These are phyloP conservation scores for Pichia sp. DNA, from an alignment of 1,139 yeast genomes.

Conservation along the genomic window DNA sequence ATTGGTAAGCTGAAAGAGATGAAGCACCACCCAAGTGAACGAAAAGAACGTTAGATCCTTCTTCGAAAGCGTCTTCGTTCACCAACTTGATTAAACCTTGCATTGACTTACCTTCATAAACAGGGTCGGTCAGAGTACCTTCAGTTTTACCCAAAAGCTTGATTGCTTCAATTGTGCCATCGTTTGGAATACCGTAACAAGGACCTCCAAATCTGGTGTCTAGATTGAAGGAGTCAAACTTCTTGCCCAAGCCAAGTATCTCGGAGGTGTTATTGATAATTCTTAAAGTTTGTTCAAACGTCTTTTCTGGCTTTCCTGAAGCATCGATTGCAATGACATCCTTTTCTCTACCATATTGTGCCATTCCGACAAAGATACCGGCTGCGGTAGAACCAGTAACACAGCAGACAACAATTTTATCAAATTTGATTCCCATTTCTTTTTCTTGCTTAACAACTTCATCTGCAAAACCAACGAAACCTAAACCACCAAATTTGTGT, in stretches of 20 bases:
- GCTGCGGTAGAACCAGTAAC: conserved; percentile 35
- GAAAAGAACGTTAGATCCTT: conserved; percentile 30
- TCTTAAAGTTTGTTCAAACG: conserved; percentile 32
- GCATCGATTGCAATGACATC: conserved; percentile 35
- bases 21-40: conserved; percentile 34
- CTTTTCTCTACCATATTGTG: conserved; percentile 32
- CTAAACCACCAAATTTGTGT: conserved; percentile 34
- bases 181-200: conserved; percentile 33
- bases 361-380: conserved; percentile 34
- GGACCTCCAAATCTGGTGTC: conserved; percentile 34
- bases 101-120: conserved; percentile 34
- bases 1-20: conserved; percentile 30
- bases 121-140: conserved; percentile 35
- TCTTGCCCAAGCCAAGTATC: conserved; percentile 28
- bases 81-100: conserved; percentile 30
- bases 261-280: conserved; percentile 32
- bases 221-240: conserved; percentile 28
- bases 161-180: conserved; percentile 34
- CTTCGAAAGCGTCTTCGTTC: conserved; percentile 28
- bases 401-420: conserved; percentile 33
- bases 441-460: conserved; percentile 33
- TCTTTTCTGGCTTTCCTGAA: conserved; percentile 34
- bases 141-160: conserved; percentile 32
- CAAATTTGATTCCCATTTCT: conserved; percentile 32
- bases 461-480: conserved; percentile 34